Evolutionary conservation across 1,139 yeast species (phyloP).

Genomic region (Magnusiomyces ingens): DNA sequence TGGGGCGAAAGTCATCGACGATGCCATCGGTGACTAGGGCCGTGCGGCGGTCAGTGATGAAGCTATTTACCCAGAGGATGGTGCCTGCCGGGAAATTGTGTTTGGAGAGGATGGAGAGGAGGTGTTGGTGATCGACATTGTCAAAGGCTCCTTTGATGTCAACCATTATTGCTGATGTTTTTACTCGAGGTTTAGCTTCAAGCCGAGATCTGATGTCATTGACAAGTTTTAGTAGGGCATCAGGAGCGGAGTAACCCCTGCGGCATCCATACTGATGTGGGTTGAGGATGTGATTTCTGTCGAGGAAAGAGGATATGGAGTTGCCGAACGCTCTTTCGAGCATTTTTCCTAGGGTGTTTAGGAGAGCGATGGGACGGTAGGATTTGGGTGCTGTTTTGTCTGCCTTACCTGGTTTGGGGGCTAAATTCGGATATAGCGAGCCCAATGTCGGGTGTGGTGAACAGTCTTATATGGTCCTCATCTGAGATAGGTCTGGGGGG

Average conservation of each 20-base stretch:
- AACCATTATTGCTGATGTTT: slow-evolving; percentile 10
- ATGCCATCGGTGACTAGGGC: background rate
- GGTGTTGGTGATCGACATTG: slow-evolving; percentile 15
- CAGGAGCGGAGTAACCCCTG: slow-evolving; percentile 15
- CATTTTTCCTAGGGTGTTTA: slow-evolving; percentile 14
- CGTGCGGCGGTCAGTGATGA: background rate
- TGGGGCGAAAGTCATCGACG: background rate
- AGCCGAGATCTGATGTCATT: too few species aligned
- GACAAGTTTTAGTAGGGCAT: slow-evolving; percentile 11
- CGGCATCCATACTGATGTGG: slow-evolving; percentile 15
- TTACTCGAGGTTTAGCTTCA: too few species aligned
- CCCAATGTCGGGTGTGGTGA: background rate
- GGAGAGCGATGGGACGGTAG: slow-evolving; percentile 14
- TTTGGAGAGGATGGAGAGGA: slow-evolving; percentile 5
- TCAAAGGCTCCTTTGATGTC: slow-evolving; percentile 20
- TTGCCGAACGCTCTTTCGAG: slow-evolving; percentile 11
- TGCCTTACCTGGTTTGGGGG: background rate
- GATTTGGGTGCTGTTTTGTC: too few species aligned
- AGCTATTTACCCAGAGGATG: background rate
- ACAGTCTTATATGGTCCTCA: background rate
- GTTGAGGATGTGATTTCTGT: slow-evolving; percentile 7
- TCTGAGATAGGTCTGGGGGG: background rate
- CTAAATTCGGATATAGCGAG: background rate
- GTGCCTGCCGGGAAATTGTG: background rate
- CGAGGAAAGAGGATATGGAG: background rate